A percentile compares a stretch with the other conserved stretches of the same genome.
These are phyloP conservation scores for Penicillium frequentans DNA, from an alignment of 2,329 filamentous ascomycete genomes.

Conservation along the genomic window DNA sequence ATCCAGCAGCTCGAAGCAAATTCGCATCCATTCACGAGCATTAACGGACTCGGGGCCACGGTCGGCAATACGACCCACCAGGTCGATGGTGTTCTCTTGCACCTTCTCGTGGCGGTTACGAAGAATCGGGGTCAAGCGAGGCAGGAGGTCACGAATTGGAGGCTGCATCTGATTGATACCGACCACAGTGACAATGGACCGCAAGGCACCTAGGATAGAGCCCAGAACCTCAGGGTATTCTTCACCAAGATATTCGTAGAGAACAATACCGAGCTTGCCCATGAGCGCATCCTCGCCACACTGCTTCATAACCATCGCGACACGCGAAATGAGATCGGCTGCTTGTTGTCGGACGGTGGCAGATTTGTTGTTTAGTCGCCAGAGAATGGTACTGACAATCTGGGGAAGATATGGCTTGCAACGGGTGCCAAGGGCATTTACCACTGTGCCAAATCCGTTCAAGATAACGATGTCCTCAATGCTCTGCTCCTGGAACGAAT, in stretches of 20 bases:
- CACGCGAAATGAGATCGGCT: slow-evolving; percentile 91
- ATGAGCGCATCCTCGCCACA: slow-evolving; percentile 95
- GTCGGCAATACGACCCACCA: slow-evolving; percentile 96
- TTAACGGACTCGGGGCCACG: slow-evolving; percentile 95
- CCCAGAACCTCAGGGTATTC: slow-evolving; percentile 98
- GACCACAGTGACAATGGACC: slow-evolving; percentile 95
- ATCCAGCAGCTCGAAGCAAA: slow-evolving; percentile 97
- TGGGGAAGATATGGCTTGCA: slow-evolving; percentile 97
- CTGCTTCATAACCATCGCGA: slow-evolving; percentile 98
- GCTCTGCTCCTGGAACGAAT: slow-evolving; percentile 97
- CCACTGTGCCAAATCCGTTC: slow-evolving; percentile 96
- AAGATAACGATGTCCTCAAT: slow-evolving; percentile 95
- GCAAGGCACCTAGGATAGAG: slow-evolving; percentile 90
- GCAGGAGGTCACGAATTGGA: slow-evolving; percentile 92
- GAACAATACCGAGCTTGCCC: slow-evolving; percentile 88
- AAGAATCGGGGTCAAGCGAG: slow-evolving; percentile 93
- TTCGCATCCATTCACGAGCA: slow-evolving; percentile 98
- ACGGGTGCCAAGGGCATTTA: slow-evolving; percentile 88
- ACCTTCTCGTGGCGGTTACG: slow-evolving; percentile 99
- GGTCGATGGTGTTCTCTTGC: slow-evolving; percentile 97
- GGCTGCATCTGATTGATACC: slow-evolving; percentile 98
- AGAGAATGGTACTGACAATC: slow-evolving; percentile 94
- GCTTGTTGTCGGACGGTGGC: slow-evolving; percentile 95
- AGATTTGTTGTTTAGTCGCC: slow-evolving; percentile 96
- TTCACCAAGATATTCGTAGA: slow-evolving; percentile 98